Evolutionary conservation across 768 basidiomycete species (phyloP).

Genomic region (Imleria badia): DNA sequence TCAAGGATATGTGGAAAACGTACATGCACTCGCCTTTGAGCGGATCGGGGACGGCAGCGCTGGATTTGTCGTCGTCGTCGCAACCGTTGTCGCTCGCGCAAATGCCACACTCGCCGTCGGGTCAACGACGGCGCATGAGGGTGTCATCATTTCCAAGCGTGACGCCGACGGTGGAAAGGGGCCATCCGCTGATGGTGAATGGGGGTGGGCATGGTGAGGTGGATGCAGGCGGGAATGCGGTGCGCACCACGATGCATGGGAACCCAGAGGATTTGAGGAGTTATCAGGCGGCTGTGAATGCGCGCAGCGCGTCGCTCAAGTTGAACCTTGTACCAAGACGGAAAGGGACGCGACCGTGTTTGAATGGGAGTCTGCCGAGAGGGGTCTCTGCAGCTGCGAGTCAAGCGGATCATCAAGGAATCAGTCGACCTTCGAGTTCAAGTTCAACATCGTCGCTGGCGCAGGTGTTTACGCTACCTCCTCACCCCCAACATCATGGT

Average conservation of each 20-base stretch:
- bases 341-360: slow-evolving; percentile 24
- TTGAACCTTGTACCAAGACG: slow-evolving; percentile 53
- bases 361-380: slow-evolving; percentile 20
- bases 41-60: slow-evolving; percentile 25
- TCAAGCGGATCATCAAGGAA: slow-evolving; percentile 21
- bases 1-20: slow-evolving; percentile 72
- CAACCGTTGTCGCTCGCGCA: slow-evolving; percentile 12
- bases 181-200: slow-evolving; percentile 16
- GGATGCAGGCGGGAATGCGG: slow-evolving; percentile 22
- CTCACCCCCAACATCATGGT: background rate
- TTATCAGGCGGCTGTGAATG: slow-evolving; percentile 76
- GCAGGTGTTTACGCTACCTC: slow-evolving; percentile 38
- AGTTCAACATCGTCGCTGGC: slow-evolving; percentile 40
- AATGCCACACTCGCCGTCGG: slow-evolving; percentile 29
- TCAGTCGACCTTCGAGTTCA: slow-evolving; percentile 39
- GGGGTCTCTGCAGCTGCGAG: background rate
- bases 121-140: slow-evolving; percentile 45
- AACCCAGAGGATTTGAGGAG: slow-evolving; percentile 62
- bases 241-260: slow-evolving; percentile 43
- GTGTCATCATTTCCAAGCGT: slow-evolving; percentile 71
- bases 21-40: slow-evolving; percentile 69
- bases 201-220: slow-evolving; percentile 20
- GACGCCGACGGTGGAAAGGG: slow-evolving; percentile 50
- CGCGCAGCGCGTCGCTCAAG: slow-evolving; percentile 59
- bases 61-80: slow-evolving; percentile 6